Conservation (phyloP, 106 monocot species). For the Vanilla planifolia region DNA sequence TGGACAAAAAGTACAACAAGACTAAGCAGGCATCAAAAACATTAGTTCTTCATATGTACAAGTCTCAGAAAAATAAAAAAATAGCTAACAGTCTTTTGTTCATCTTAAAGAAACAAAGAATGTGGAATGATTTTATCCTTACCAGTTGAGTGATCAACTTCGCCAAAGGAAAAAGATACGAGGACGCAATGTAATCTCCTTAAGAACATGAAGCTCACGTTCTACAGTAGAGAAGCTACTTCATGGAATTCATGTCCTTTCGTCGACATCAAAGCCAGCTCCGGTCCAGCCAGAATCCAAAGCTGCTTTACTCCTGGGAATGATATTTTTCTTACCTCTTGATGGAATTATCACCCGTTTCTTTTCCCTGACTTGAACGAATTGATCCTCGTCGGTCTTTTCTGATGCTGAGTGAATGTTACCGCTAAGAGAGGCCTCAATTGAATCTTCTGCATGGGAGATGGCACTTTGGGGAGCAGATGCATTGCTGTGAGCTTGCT, state of each 20-base stretch:
- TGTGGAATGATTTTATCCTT: no score
- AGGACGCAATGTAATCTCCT: no score
- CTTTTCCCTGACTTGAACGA: constrained; percentile 46
- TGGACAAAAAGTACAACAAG: no score
- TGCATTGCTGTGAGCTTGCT: constrained; percentile 15
- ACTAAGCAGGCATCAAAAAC: no score
- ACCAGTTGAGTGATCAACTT: no score
- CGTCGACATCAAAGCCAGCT: constrained; percentile 91
- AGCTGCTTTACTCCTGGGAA: constrained; percentile 70
- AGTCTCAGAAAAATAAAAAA: no score
- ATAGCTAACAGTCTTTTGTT: no score
- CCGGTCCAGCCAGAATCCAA: constrained; percentile 88
- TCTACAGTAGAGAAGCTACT: no score
- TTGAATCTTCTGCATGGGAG: constrained; percentile 15
- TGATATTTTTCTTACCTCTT: constrained; percentile 51
- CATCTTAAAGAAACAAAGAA: no score
- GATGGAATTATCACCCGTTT: constrained; percentile 40
- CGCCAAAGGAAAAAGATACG: no score
- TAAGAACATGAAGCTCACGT: no score
- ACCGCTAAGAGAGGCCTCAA: constrained; percentile 9
- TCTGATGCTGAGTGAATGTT: neutral
- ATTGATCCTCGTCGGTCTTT: constrained; percentile 15
- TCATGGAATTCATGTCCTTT: constrained; percentile 19
- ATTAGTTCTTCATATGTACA: no score
- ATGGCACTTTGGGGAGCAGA: constrained; percentile 11